A percentile compares a stretch with the other conserved stretches of the same genome.
Evolutionary conservation across 2,329 filamentous ascomycete species (phyloP).

Genomic region (Neoscytalidium dimidiatum): DNA sequence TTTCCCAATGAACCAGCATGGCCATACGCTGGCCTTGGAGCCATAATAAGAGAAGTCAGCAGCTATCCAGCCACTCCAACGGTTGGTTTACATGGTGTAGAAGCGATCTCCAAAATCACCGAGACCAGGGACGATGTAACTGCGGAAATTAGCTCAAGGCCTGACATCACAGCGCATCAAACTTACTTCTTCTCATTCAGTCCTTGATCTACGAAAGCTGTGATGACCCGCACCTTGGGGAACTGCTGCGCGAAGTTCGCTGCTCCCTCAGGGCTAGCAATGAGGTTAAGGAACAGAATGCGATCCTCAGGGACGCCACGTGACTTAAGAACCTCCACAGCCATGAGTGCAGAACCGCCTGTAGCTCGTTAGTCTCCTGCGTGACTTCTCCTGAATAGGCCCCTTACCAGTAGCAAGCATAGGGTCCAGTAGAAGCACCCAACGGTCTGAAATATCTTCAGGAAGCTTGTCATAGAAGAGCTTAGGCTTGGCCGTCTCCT

Average conservation of each 20-base stretch:
- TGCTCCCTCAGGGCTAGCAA: slow-evolving; percentile 93
- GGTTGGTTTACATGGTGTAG: slow-evolving; percentile 73
- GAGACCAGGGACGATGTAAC: slow-evolving; percentile 91
- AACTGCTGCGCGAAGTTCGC: slow-evolving; percentile 86
- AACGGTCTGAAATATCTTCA: slow-evolving; percentile 86
- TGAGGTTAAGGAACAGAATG: slow-evolving; percentile 94
- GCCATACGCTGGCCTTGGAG: too few relatives aligned
- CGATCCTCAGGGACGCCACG: slow-evolving; percentile 92
- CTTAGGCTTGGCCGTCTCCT: slow-evolving; percentile 88
- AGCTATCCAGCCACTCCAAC: not conserved
- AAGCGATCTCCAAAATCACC: slow-evolving; percentile 96
- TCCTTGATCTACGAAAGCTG: slow-evolving; percentile 95
- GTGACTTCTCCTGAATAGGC: too few relatives aligned
- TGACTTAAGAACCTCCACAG: slow-evolving; percentile 86
- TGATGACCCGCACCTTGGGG: slow-evolving; percentile 86
- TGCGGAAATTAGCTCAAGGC: slow-evolving; percentile 45
- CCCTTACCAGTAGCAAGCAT: slow-evolving; percentile 92
- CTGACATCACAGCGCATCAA: slow-evolving; percentile 22
- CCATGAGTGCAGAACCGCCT: slow-evolving; percentile 97
- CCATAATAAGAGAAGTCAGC: not conserved
- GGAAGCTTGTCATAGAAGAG: slow-evolving; percentile 98
- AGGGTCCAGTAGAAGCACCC: slow-evolving; percentile 93
- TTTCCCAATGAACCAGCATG: too few relatives aligned
- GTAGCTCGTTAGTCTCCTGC: not conserved
- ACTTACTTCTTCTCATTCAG: slow-evolving; percentile 94